These are phyloP conservation scores for Hortiboletus flavorubellus DNA, from an alignment of 768 basidiomycete genomes.

Conservation along the genomic window DNA sequence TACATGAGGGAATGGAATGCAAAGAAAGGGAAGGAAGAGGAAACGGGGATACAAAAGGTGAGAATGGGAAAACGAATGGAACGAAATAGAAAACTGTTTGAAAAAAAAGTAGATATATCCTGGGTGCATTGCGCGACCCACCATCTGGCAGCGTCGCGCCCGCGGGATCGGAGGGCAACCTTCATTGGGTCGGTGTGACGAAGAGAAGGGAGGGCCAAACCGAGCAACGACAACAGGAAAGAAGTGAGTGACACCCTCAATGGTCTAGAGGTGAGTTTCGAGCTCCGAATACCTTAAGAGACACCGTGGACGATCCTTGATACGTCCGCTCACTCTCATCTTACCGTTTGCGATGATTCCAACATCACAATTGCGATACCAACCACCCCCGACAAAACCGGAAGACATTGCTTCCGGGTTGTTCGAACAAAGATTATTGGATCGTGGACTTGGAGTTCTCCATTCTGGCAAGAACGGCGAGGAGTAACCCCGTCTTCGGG, in stretches of 20 bases:
- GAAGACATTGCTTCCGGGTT: slow-evolving; percentile 45
- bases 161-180: no score
- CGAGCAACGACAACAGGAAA: no score
- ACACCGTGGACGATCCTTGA: slow-evolving; percentile 46
- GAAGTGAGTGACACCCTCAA: slow-evolving; percentile 17
- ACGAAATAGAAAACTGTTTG: no score
- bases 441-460: slow-evolving; percentile 41
- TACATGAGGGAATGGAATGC: no score
- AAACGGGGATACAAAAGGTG: no score
- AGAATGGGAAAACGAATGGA: no score
- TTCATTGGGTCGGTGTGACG: no score
- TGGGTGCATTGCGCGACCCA: no score
- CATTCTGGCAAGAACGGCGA: slow-evolving; percentile 31
- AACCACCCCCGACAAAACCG: slow-evolving; percentile 46
- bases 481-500: slow-evolving; percentile 25
- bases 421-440: slow-evolving; percentile 38
- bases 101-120: no score
- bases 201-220: no score
- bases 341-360: slow-evolving; percentile 35
- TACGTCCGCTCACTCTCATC: slow-evolving; percentile 38
- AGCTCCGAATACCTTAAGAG: slow-evolving; percentile 39
- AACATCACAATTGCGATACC: slow-evolving; percentile 61
- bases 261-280: slow-evolving; percentile 38
- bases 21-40: no score
- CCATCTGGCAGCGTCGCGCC: no score